Evolutionary conservation across 495 filamentous ascomycete species (phyloP), one percentile per base, ranked within the genome.

Genomic region (Aspergillus funiculosus): DNA sequence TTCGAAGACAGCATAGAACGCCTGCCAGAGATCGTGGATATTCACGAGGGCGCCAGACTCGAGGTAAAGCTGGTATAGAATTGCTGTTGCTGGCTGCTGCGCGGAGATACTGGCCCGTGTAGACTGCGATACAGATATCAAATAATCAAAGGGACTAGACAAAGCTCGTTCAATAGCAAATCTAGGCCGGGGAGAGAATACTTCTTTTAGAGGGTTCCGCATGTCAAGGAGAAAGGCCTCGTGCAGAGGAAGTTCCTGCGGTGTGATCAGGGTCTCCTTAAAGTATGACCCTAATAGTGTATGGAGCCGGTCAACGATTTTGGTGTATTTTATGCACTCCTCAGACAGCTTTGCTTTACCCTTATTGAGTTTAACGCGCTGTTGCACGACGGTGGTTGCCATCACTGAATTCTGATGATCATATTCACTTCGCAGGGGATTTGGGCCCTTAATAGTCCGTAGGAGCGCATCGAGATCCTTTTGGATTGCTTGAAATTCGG

Each of bases 11-110:
- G 79, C 80, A 48, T 80, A 76, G 60, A 94, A 97, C 1, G 92
- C 88, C 17, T 83, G 78, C 88, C 87, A 95, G 17, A 98, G 63
- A 64, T 98, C 92, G 31, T 81, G 81, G 5, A 86, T 80, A 59
- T 98, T 98, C 55, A 98, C 81, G 35, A 95, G 63, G 5, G 82
- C 75, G 4, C 91, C 91, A 0, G 89, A 86, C 66, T 97, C 91
- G 13, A 90, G 76, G 61, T 94, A 96, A 20, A 96, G 68, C 46
- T 94, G 87, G 66, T 95, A 98, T 47, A 97, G 54, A 13, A 95
- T 84, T 1, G 89, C 77, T 11, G 83, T 84, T 10, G 86, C 68
- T 9, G 94, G 90, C 52, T 91, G 78, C 6, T 80, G 85, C 6
- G 79, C 54, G 5, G 75, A 77, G 5, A 59, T 72, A 64, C 20